Evolutionary conservation across 345 rosid species (phyloP).

Genomic region (Durio zibethinus): DNA sequence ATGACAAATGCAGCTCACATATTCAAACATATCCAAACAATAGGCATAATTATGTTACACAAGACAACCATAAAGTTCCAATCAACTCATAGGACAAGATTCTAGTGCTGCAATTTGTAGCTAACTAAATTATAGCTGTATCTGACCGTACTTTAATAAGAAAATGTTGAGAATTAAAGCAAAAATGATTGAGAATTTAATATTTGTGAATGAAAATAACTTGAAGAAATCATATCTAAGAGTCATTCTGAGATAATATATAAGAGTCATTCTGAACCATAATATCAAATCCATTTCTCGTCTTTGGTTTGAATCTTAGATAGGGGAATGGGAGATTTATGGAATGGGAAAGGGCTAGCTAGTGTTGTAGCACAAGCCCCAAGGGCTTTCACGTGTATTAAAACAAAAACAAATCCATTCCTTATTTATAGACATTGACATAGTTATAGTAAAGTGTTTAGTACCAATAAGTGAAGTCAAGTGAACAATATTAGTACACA

Average conservation of each 20-base stretch:
- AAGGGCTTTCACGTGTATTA: not conserved
- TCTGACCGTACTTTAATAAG: not conserved
- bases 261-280: no score
- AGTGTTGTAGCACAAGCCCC: not conserved
- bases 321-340: not conserved
- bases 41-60: not conserved
- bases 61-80: not conserved
- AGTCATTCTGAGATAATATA: not conserved
- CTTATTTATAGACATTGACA: not conserved
- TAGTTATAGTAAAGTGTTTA: not conserved
- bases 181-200: not conserved
- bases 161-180: not conserved
- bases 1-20: not conserved
- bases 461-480: not conserved
- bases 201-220: not conserved
- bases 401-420: not conserved
- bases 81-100: not conserved
- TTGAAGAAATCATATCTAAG: not conserved
- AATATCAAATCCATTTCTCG: not conserved
- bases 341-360: not conserved
- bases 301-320: not conserved
- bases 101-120: not conserved
- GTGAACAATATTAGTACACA: not conserved
- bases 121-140: not conserved
- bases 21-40: no score